Evolutionary conservation across 2,329 filamentous ascomycete genomes (phyloP), one percentile per base, ranked within the genome.

Genomic region (Ophiostoma triangulosporum): DNA sequence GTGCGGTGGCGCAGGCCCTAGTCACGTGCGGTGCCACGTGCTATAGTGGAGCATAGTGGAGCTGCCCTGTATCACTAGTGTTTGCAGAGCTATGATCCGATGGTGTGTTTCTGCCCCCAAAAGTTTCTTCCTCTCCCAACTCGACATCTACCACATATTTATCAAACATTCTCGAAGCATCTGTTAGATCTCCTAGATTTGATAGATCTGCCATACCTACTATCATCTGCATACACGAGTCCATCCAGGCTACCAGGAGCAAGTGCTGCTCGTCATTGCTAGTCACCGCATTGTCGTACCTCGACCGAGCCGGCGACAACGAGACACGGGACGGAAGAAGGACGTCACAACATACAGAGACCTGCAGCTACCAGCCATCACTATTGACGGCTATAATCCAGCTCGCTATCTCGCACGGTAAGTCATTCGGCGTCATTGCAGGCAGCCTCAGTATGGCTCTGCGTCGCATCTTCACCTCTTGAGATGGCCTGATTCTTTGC

Each of bases 361-460:
- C 35, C 20, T 20, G 35, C 35, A 38, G 11, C 14, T 20, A 17
- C 17, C 20, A 38, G 35, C 35, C 20, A 38, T 17, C 17, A 38
- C n/a, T n/a, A n/a, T n/a, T n/a, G n/a, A n/a, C n/a, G n/a, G n/a
- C n/a, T n/a, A n/a, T n/a, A n/a, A 31, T 31, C 12, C 7, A 11
- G 38, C 38, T 43, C 38, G 6, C 38, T 24, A 12, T 43, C 38
- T 22, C 38, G 8, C 20, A 54, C 52, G 53, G 53, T 54, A 54
- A 54, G 53, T 54, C 26, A 15, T 12, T 27, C 35, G 32, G 35
- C 31, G 22, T n/a, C n/a, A n/a, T n/a, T 26, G 45, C 45, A 53
- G 52, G 52, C 45, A 43, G 26, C 33, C 38, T 17, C 20, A 24
- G 38, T 20, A 43, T 43, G 4, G 20, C 38, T 24, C 9, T 11